phyloP scores from a whole-genome alignment of 2,329 filamentous ascomycete species.

The Arthroderma sp. region DNA sequence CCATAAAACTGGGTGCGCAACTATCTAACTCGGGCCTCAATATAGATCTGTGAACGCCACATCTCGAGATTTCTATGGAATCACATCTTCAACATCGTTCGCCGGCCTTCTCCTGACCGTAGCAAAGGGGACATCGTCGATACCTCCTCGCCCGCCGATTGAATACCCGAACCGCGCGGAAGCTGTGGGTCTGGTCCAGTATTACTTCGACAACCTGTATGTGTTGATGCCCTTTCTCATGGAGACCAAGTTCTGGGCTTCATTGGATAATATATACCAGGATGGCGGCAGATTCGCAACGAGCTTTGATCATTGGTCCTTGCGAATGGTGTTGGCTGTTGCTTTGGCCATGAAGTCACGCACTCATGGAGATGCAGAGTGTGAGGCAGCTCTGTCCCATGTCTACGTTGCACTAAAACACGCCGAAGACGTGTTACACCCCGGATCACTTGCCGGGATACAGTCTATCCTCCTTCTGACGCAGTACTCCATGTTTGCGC shows the following conservation, averaged over 20 bases:
- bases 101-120: slow-evolving; percentile 78
- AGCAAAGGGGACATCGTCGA: slow-evolving; percentile 40
- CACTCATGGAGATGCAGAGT: slow-evolving; percentile 50
- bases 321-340: slow-evolving; percentile 83
- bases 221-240: slow-evolving; percentile 70
- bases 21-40: slow-evolving; percentile 12
- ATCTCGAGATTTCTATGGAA: slow-evolving; percentile 82
- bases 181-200: slow-evolving; percentile 59
- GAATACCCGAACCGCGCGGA: slow-evolving; percentile 59
- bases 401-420: slow-evolving; percentile 58
- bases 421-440: slow-evolving; percentile 71
- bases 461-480: slow-evolving; percentile 78
- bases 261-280: slow-evolving; percentile 71
- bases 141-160: slow-evolving; percentile 52
- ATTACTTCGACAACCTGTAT: slow-evolving; percentile 76
- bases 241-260: slow-evolving; percentile 63
- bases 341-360: slow-evolving; percentile 63
- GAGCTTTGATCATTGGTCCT: slow-evolving; percentile 65
- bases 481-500: slow-evolving; percentile 81
- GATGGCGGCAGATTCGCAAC: slow-evolving; percentile 50
- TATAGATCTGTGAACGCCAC: slow-evolving; percentile 82
- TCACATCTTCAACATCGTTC: slow-evolving; percentile 82
- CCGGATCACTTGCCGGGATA: slow-evolving; percentile 73
- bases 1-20: not conserved
- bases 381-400: slow-evolving; percentile 48